Evolutionary conservation across 352 stramenopile genomes (phyloP), one percentile per base, ranked within the genome.

Genomic region (Globisporangium okanoganense): DNA sequence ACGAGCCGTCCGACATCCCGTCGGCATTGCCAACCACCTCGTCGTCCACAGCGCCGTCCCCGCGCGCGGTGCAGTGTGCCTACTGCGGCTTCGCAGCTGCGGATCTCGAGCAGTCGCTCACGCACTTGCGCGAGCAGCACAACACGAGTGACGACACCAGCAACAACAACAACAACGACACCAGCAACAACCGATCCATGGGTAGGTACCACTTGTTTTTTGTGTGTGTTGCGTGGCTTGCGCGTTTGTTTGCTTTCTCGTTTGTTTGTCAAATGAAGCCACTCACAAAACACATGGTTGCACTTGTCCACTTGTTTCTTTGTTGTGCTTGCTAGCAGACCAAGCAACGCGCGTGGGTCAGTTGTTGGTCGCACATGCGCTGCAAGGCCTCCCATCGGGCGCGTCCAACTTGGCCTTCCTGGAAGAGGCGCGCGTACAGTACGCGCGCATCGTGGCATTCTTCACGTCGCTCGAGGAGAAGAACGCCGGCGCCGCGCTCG

Each of bases 271-370:
- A 29, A 25, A 2, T 7, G 29, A 47, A 31, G 41, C 24, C 8
- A 22, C 41, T 57, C 27, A 41, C 16, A 16, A 44, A 55, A 24
- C 48, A 55, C 48, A 40, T 55, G 48, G 31, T 55, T 55, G 48
- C 25, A 13, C 40, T 4, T 47, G 43, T 49, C 40, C 43, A 49
- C 43, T 24, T 49, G 43, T 22, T 20, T 41, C 4, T 18, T 53
- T 53, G 16, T 43, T 4, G 16, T 48, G 52, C 10, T 64, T 47
- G 10, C 36, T 33, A 40, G 40, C 62, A 87, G 80, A 71, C 41
- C 70, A 84, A 45, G 72, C 80, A 10, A 55, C 87, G 14, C 67
- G 87, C 29, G 66, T 90, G 59, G 78, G 76, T 27, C 75, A 86
- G 33, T 79, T 86, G 65, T 60, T 90, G 20, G 57, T 88, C 13